A percentile compares a stretch with the other conserved stretches of the same genome.
Evolutionary conservation across 495 filamentous ascomycete species (phyloP).

Genomic region (Chaetomium fimeti): DNA sequence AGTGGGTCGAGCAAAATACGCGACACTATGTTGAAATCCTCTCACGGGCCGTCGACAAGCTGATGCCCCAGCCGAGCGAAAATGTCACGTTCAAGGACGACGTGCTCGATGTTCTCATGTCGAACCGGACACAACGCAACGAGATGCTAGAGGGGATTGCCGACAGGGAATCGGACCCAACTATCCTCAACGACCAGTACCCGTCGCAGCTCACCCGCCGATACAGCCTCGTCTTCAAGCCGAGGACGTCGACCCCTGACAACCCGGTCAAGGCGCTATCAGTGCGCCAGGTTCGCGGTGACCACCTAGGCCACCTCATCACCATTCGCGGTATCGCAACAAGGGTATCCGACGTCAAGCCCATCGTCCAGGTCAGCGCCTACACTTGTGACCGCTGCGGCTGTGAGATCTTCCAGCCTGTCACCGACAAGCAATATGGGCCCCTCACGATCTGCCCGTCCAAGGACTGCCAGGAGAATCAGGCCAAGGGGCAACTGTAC

Average conservation of each 20-base stretch:
- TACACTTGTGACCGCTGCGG: slow-evolving; percentile 97
- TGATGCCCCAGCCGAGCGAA: slow-evolving; percentile 74
- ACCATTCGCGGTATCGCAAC: slow-evolving; percentile 94
- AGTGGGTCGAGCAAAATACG: slow-evolving; percentile 85
- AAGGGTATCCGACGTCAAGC: slow-evolving; percentile 95
- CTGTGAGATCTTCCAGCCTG: slow-evolving; percentile 94
- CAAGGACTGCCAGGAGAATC: slow-evolving; percentile 82
- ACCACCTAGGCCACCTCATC: slow-evolving; percentile 89
- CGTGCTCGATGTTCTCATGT: slow-evolving; percentile 94
- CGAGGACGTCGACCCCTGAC: slow-evolving; percentile 67
- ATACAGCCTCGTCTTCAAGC: slow-evolving; percentile 95
- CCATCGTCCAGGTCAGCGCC: slow-evolving; percentile 92
- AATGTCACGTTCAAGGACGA: slow-evolving; percentile 94
- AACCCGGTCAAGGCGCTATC: slow-evolving; percentile 82
- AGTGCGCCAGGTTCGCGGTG: slow-evolving; percentile 86
- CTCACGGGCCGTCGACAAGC: slow-evolving; percentile 80
- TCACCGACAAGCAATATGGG: slow-evolving; percentile 84
- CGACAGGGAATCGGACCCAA: slow-evolving; percentile 64
- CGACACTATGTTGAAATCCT: slow-evolving; percentile 92
- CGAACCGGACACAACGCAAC: slow-evolving; percentile 84
- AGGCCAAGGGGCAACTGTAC: slow-evolving; percentile 88
- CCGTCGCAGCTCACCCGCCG: slow-evolving; percentile 88
- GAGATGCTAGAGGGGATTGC: slow-evolving; percentile 64
- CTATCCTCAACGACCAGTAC: slow-evolving; percentile 63
- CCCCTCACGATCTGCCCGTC: slow-evolving; percentile 85